Percentiles rank a stretch among this genome's conserved stretches.
These are phyloP conservation scores for Venturia effusa DNA, from an alignment of 2,329 filamentous ascomycete species.

Conservation along the genomic window DNA sequence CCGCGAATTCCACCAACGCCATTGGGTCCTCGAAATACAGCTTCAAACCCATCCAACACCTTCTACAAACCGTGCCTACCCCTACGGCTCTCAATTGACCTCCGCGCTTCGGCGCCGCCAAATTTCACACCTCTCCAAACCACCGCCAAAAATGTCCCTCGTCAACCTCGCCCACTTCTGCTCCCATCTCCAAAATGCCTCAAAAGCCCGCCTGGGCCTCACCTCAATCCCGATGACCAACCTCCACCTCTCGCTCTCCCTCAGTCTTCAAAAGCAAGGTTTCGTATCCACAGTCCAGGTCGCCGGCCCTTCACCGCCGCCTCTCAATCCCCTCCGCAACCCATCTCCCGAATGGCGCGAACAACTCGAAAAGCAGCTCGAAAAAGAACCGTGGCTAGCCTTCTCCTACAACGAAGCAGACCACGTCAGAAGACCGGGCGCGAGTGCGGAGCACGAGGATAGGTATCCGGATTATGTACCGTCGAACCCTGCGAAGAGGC, in stretches of 20 bases:
- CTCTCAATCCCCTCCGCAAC: slow-evolving; percentile 11
- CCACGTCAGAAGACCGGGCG: not conserved
- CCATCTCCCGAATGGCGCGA: slow-evolving; percentile 16
- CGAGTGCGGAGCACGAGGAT: slow-evolving; percentile 11
- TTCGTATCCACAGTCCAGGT: slow-evolving; percentile 74
- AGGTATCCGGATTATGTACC: slow-evolving; percentile 18
- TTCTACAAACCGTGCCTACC: not conserved
- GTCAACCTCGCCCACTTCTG: slow-evolving; percentile 68
- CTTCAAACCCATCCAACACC: not conserved
- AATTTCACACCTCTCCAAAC: slow-evolving; percentile 5
- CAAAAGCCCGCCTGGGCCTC: slow-evolving; percentile 68
- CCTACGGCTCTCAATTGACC: not conserved
- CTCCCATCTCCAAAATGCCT: slow-evolving; percentile 85
- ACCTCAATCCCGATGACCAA: slow-evolving; percentile 76
- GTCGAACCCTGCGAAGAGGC: slow-evolving; percentile 57
- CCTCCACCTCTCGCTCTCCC: slow-evolving; percentile 63
- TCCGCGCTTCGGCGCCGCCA: slow-evolving; percentile 4
- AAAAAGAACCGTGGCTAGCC: slow-evolving; percentile 31
- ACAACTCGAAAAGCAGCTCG: slow-evolving; percentile 22
- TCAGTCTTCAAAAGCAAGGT: slow-evolving; percentile 72
- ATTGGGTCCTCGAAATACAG: not conserved
- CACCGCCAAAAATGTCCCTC: slow-evolving; percentile 50
- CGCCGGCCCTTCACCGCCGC: slow-evolving; percentile 36
- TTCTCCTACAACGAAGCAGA: slow-evolving; percentile 15
- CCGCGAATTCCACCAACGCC: not conserved